Conservation (phyloP, 2,329 filamentous ascomycete genomes). For the Conoideocrella luteorostrata region DNA sequence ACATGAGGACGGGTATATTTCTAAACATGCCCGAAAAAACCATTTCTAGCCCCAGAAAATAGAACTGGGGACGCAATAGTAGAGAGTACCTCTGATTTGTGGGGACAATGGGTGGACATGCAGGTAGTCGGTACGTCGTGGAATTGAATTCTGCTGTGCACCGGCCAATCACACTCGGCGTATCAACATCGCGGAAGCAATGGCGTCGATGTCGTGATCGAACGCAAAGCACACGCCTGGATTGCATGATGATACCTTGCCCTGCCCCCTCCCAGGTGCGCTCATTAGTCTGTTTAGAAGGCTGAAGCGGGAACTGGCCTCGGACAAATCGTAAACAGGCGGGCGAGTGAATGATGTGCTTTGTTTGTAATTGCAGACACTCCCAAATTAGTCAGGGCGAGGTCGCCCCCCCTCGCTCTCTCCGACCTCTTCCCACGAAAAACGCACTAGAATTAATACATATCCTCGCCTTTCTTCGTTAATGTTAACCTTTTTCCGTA, state of each 20-base stretch:
- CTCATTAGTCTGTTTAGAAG: not conserved
- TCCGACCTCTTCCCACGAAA: not conserved
- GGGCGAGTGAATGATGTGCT: constrained; percentile 6
- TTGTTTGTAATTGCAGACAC: not conserved
- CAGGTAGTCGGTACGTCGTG: constrained; percentile 8
- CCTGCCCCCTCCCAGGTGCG: too few relatives aligned
- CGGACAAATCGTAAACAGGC: not conserved
- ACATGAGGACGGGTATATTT: not conserved
- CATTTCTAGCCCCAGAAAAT: constrained; percentile 7
- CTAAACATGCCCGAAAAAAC: constrained; percentile 5
- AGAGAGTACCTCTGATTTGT: not conserved
- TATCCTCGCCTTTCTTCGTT: not conserved
- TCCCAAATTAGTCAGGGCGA: constrained; percentile 1
- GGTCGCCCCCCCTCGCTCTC: not conserved
- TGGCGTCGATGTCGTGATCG: constrained; percentile 50
- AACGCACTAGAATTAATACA: not conserved
- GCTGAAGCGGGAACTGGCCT: not conserved
- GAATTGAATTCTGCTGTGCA: constrained; percentile 14
- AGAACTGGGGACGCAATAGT: not conserved
- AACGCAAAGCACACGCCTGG: constrained; percentile 22
- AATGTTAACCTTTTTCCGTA: not conserved
- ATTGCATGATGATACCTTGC: constrained; percentile 2
- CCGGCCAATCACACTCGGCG: constrained; percentile 29
- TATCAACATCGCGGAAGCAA: constrained; percentile 37
- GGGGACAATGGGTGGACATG: too few relatives aligned